Evolutionary conservation across 768 basidiomycete genomes (phyloP).

Genomic region (Kwoniella bestiolae): DNA sequence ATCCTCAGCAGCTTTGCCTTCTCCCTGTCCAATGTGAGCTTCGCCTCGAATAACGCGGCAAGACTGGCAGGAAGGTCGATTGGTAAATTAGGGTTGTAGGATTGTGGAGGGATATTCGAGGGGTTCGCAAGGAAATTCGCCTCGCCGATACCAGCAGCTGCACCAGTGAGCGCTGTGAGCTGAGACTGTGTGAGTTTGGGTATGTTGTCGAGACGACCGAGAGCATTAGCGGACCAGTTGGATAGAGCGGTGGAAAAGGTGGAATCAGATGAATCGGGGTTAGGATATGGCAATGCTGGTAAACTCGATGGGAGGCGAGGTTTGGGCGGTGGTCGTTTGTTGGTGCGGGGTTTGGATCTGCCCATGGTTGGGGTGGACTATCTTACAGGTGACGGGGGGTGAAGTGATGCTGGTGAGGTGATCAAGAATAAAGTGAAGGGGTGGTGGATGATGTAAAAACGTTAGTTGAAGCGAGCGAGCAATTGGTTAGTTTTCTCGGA

Average conservation of each 20-base stretch:
- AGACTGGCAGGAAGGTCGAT: constrained; percentile 52
- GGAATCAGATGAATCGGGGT: constrained; percentile 30
- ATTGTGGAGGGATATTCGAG: constrained; percentile 13
- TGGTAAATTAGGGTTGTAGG: constrained; percentile 28
- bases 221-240: constrained; percentile 44
- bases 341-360: constrained; percentile 39
- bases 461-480: neutral
- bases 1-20: constrained; percentile 52
- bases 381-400: neutral
- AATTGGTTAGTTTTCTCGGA: neutral
- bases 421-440: neutral
- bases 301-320: constrained; percentile 17
- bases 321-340: constrained; percentile 46
- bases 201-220: constrained; percentile 38
- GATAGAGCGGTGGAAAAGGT: constrained; percentile 29
- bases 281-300: constrained; percentile 8
- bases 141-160: constrained; percentile 39
- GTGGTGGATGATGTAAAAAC: neutral
- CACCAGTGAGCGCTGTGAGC: constrained; percentile 42
- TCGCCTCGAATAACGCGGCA: constrained; percentile 54
- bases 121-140: constrained; percentile 20
- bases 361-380: constrained; percentile 5
- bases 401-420: neutral
- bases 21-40: constrained; percentile 51
- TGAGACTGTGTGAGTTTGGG: constrained; percentile 44